Evolutionary conservation across 371 early-diverging fungal species (phyloP).

Genomic region (Rhizopus delemar): DNA sequence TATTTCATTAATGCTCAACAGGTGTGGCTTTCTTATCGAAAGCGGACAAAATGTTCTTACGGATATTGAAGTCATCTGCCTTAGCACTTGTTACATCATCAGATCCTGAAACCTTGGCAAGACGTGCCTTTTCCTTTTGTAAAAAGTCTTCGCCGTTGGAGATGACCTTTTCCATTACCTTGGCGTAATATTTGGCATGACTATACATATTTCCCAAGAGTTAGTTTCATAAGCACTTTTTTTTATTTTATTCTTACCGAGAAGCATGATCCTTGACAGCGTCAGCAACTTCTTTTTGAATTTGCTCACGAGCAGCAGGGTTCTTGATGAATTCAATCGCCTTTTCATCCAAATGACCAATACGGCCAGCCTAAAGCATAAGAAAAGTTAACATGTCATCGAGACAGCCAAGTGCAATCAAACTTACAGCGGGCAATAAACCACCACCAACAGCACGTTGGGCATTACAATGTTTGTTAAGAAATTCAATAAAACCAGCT

Average conservation of each 20-base stretch:
- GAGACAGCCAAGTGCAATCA: no score
- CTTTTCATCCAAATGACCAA: conserved; percentile 66
- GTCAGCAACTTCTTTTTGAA: conserved; percentile 42
- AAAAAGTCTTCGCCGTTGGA: conserved; percentile 60
- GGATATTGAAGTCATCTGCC: conserved; percentile 74
- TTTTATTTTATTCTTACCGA: conserved; percentile 13
- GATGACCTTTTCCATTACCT: conserved; percentile 73
- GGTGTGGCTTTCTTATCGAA: conserved; percentile 52
- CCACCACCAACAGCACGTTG: conserved; percentile 80
- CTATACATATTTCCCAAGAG: neutral
- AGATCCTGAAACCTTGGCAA: conserved; percentile 65
- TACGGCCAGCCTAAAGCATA: conserved; percentile 62
- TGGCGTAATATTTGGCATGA: conserved; percentile 72
- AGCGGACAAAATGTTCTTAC: conserved; percentile 71
- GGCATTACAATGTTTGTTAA: conserved; percentile 88
- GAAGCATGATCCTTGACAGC: conserved; percentile 30
- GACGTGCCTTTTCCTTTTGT: conserved; percentile 66
- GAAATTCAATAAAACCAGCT: conserved; percentile 81
- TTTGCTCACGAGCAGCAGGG: conserved; percentile 36
- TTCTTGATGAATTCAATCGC: conserved; percentile 64
- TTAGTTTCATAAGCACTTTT: neutral
- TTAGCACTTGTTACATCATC: conserved; percentile 64
- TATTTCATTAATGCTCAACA: conserved; percentile 41
- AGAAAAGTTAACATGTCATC: no score
- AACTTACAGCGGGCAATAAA: conserved; percentile 29